Base-by-base conservation (phyloP, 495 filamentous ascomycete species). In the Penicillium daleae region DNA sequence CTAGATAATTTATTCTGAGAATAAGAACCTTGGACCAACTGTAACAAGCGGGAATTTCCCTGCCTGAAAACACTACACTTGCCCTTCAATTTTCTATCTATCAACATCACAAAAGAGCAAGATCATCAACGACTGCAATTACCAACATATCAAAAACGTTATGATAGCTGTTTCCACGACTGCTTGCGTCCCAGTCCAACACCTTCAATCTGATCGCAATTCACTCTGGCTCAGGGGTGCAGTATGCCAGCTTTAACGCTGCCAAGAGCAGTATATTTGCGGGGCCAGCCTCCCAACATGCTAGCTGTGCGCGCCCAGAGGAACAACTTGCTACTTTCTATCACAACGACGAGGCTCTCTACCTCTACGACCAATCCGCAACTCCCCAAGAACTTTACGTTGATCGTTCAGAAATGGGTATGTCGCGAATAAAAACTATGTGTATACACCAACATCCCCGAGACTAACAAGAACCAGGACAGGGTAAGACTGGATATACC, bases 371-470 rank as follows among this genome's bases (percentile, higher is more conserved):
- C 49, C 32, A 42, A 12, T 71, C 73, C 29, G 74, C 69, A 22
- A 71, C 72, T 46, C 65, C 74, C n/a, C 82, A 85, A 70, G 71
- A 80, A 68, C 63, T 84, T 59, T 81, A 69, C 56, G 80, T 78
- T 39, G 83, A 86, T 61, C 80, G 80, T 51, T 85, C 82, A 44
- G 82, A 82, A 65, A 85, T 85, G 82, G 74, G 74, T 74, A 71
- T n/a, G 66, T 54, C 12, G 10, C 32, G 1, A 19, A 49, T n/a
- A 10, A 4, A 17, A 27, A 33, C 22, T 35, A 4, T 7, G 39
- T 8, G 26, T 19, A 19, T 46, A 15, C 12, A 3, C 26, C 1
- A 17, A 1, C 15, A 37, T 40, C 17, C 13, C 27, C 12, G 3
- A 53, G 19, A n/a, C 60, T 66, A 64, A 56, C 8, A 17, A 21